Evolutionary conservation across 2,329 filamentous ascomycete genomes (phyloP), one percentile per base, ranked within the genome.

Genomic region (Cytospora piceicola): DNA sequence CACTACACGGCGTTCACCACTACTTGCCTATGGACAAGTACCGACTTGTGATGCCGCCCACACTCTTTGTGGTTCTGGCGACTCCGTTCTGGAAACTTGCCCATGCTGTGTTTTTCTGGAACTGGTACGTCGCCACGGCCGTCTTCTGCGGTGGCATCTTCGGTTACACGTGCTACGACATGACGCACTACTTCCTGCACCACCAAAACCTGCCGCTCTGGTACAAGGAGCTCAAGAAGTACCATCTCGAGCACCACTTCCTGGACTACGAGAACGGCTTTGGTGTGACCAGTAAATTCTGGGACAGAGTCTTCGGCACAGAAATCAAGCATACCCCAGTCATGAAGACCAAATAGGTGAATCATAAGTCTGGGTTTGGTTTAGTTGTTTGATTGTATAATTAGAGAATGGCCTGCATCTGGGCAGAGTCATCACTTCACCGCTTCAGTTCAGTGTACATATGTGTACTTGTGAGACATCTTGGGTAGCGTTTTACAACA

Each of bases 1-100:
- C 97, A 51, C 90, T 99, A 30, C 95, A 99, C 73, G 95, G 95
- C 69, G 92, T 99, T 69, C 95, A 99, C 75, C 95, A 99, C 79
- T 99, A 98, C 78, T 86, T 99, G 5, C 95, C 95, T n/a, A 98
- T 99, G 95, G 95, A 99, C 81, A 94, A 90, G 75, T 94, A 97
- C 73, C 90, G 95, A 67, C 89, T 99, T 12, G 95, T 99, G 70
- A 98, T 99, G 95, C 95, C 95, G 1, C 95, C 95, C 0, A 87
- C 92, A 0, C 83, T 99, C 4, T 98, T 99, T 75, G 69, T 94
- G 29, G 84, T 86, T 15, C 88, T 99, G 24, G 94, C 94, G 7
- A 84, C 86, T 0, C 95, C 95, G 0, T 98, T 98, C 82, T 99
- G 92, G 90, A 92, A 92, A 77, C 82, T 99, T 59, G 92, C 95